Base-by-base conservation (phyloP, 495 filamentous ascomycete species). In the Penicillium bovifimosum region DNA sequence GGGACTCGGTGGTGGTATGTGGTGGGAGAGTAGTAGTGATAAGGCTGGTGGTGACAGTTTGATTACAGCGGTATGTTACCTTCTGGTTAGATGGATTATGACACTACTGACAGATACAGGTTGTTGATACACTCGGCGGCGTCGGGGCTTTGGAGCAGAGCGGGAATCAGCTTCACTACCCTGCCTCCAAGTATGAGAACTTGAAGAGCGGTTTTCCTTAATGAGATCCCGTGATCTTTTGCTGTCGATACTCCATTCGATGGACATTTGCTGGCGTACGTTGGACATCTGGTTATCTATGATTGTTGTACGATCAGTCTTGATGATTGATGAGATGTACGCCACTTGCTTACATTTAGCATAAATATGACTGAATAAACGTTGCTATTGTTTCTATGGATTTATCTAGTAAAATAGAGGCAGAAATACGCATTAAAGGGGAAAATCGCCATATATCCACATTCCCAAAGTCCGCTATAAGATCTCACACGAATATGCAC, bases 21-120 rank as follows among this genome's bases (percentile, higher is more conserved):
- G 88, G 79, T 96, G 91, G 91, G 91, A 96, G 70, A 83, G 80
- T 20, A 87, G 82, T 63, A 83, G 80, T 20, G 91, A 96, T 63
- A 82, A 76, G 55, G 59, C 41, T 0, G 83, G 77, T 2, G 67
- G 63, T 0, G 70, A 70, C 34, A 85, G 85, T 59, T 63, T 90
- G 67, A 80, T 90, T 38, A 66, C 66, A n/a, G 81, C 76, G 16
- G 71, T 86, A 50, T 49, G 73, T 24, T 42, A 17, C 41, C n/a
- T 17, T 33, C 33, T n/a, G 7, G 5, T 9, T 28, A 27, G 36
- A 10, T 13, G 0, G 9, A 1, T 17, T 34, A 1, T 11, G 32
- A 28, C 11, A 5, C 24, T 34, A 13, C 32, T 52, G 5, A 52
- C 38, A 17, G 7, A 6, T n/a, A 6, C 20, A 71, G 69, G 61